Percentiles rank a stretch among this genome's conserved stretches.
These are phyloP conservation scores for Wallacemonas sp. DNA, from an alignment of 208 protist genomes.

Conservation along the genomic window DNA sequence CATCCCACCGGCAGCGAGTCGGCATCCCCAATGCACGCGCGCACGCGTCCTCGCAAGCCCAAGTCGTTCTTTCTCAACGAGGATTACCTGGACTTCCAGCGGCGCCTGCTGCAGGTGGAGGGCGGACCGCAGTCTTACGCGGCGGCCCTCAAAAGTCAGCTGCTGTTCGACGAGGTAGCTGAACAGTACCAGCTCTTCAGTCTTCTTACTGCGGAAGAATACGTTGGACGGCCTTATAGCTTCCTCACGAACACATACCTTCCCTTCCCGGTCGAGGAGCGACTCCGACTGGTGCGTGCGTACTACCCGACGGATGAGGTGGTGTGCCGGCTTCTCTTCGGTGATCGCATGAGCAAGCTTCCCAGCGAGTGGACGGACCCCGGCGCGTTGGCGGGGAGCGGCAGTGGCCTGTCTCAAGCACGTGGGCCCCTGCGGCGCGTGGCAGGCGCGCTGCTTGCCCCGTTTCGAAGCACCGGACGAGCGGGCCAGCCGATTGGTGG, in stretches of 20 bases:
- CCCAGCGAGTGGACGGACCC: constrained; percentile 19
- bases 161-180: constrained; percentile 60
- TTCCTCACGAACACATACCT: constrained; percentile 80
- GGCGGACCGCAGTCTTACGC: constrained; percentile 14
- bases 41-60: neutral
- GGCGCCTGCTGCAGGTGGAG: constrained; percentile 36
- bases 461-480: too few relatives aligned
- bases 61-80: constrained; percentile 38
- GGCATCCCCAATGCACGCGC: neutral
- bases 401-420: too few relatives aligned
- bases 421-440: too few relatives aligned
- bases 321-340: constrained; percentile 72
- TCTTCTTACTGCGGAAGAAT: constrained; percentile 47
- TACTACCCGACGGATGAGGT: constrained; percentile 76
- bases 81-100: constrained; percentile 51
- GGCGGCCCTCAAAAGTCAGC: constrained; percentile 32
- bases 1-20: neutral
- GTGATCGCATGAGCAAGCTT: constrained; percentile 49
- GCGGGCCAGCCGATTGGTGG: too few relatives aligned
- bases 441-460: too few relatives aligned
- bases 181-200: constrained; percentile 82
- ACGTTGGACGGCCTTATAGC: constrained; percentile 67
- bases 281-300: constrained; percentile 59
- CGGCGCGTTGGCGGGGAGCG: neutral
- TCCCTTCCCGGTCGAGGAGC: constrained; percentile 56